phyloP scores from a whole-genome alignment of 1,284 basidiomycete genomes.

The Rhodotorula mucilaginosa region DNA sequence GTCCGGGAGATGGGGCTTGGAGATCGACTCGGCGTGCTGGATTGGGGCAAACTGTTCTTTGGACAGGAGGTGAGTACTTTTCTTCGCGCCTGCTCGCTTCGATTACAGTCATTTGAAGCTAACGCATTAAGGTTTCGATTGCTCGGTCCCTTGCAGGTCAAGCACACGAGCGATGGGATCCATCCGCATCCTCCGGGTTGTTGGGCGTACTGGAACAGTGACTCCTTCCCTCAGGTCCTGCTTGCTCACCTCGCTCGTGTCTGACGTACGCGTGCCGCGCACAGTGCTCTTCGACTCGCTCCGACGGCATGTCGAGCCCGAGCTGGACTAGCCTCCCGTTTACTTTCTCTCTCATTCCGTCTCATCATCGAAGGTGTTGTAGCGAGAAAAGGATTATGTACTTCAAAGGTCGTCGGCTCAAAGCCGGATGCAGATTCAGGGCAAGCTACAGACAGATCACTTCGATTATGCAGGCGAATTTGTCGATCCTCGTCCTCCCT shows the following conservation, averaged over 20 bases:
- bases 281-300: neutral
- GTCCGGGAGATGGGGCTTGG: neutral
- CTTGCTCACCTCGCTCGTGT: neutral
- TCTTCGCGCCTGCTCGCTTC: neutral
- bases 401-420: too few relatives aligned
- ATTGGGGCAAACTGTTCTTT: slow-evolving; percentile 1
- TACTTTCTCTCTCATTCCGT: too few relatives aligned
- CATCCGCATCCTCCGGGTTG: slow-evolving; percentile 1
- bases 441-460: neutral
- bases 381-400: too few relatives aligned
- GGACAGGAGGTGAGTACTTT: neutral
- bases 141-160: neutral
- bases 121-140: neutral
- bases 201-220: slow-evolving; percentile 2
- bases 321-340: neutral
- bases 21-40: neutral
- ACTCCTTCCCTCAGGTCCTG: neutral
- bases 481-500: too few relatives aligned
- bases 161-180: neutral
- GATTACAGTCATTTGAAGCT: too few relatives aligned
- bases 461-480: too few relatives aligned
- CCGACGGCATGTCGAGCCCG: neutral
- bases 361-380: too few relatives aligned
- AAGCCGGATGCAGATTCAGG: neutral
- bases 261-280: neutral